phyloP scores from a whole-genome alignment of 805 yeast genomes.

The Lachancea lanzarotensis region DNA sequence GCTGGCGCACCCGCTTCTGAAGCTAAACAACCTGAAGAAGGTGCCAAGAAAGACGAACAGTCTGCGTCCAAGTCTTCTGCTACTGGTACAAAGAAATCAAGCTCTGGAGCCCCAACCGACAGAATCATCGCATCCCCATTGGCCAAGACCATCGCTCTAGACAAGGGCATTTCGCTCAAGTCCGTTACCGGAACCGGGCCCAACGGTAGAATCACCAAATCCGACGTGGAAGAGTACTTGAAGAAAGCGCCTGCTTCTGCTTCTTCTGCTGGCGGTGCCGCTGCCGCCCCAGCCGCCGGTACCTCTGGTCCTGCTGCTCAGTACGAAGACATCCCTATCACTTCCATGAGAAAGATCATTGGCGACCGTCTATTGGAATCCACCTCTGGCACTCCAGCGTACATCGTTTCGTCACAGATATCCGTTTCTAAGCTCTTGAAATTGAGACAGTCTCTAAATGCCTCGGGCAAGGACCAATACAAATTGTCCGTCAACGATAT shows the following conservation, averaged over 20 bases:
- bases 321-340: constrained; percentile 77
- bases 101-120: constrained; percentile 40
- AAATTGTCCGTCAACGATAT: constrained; percentile 91
- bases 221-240: constrained; percentile 75
- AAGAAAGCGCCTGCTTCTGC: constrained; percentile 31
- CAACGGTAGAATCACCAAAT: constrained; percentile 85
- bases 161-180: constrained; percentile 82
- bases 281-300: constrained; percentile 40
- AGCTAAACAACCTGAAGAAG: constrained; percentile 35
- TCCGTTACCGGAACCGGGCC: constrained; percentile 91
- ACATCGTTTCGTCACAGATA: constrained; percentile 81
- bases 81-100: constrained; percentile 13
- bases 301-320: constrained; percentile 45
- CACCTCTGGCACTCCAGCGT: constrained; percentile 82
- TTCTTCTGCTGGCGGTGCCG: constrained; percentile 32
- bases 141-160: constrained; percentile 89
- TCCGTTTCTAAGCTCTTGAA: constrained; percentile 87
- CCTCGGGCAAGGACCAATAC: constrained; percentile 77
- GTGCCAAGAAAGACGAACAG: constrained; percentile 30
- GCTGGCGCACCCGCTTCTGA: constrained; percentile 39
- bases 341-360: constrained; percentile 90
- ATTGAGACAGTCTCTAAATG: constrained; percentile 84
- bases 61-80: constrained; percentile 20
- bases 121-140: constrained; percentile 91
- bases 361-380: constrained; percentile 84